Evolutionary conservation across 805 yeast genomes (phyloP).

Genomic region (Yamadazyma nakazawae): DNA sequence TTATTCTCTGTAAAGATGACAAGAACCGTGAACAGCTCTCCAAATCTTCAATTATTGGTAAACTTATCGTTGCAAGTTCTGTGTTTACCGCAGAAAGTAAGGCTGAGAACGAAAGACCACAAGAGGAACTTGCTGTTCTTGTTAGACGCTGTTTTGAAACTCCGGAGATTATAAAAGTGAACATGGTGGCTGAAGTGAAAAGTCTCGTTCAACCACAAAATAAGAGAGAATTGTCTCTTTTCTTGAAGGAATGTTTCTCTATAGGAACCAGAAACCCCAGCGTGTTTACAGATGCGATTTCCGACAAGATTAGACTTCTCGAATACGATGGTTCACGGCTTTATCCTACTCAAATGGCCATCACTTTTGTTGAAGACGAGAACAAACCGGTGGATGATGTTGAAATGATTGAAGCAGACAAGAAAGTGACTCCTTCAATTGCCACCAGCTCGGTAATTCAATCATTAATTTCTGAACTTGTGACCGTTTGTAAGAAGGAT

Average conservation of each 20-base stretch:
- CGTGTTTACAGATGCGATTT: constrained; percentile 43
- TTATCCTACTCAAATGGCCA: constrained; percentile 20
- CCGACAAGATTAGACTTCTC: constrained; percentile 41
- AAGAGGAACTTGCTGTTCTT: constrained; percentile 37
- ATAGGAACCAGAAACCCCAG: constrained; percentile 49
- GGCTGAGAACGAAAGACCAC: constrained; percentile 13
- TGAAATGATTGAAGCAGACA: constrained; percentile 5
- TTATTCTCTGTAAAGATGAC: constrained; percentile 43
- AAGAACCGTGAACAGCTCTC: constrained; percentile 39
- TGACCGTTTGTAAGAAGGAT: constrained; percentile 42
- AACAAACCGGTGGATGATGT: constrained; percentile 23
- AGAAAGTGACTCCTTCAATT: constrained; percentile 4
- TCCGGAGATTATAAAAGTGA: constrained; percentile 42
- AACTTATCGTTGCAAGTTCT: constrained; percentile 44
- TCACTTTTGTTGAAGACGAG: constrained; percentile 11
- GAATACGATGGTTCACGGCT: constrained; percentile 38
- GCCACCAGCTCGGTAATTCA: constrained; percentile 58
- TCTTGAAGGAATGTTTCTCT: constrained; percentile 50
- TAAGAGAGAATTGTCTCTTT: constrained; percentile 43
- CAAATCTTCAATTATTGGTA: constrained; percentile 44
- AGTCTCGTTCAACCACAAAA: constrained; percentile 21
- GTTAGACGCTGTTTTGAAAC: constrained; percentile 72
- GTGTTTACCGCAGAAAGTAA: constrained; percentile 20
- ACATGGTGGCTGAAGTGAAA: constrained; percentile 51
- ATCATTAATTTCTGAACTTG: constrained; percentile 59